These are phyloP conservation scores for Cryptosporidium sp. DNA, from an alignment of 169 alveolate genomes.

Conservation along the genomic window DNA sequence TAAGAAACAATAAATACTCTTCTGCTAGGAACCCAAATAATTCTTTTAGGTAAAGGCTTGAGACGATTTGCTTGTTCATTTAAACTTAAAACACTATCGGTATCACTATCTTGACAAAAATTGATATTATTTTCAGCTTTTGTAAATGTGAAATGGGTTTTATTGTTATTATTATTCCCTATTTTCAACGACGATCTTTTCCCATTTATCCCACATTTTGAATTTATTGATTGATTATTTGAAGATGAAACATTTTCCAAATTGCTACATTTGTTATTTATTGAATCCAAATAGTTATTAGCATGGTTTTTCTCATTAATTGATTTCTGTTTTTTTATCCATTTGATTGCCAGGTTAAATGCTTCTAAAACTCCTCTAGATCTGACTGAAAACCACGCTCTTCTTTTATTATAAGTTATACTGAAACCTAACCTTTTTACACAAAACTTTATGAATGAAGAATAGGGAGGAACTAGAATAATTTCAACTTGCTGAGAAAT, in stretches of 20 bases:
- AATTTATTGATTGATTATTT: slow-evolving; percentile 1
- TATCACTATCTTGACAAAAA: slow-evolving; percentile 55
- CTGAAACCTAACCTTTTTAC: slow-evolving; percentile 65
- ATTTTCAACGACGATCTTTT: slow-evolving; percentile 17
- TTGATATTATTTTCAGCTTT: slow-evolving; percentile 3
- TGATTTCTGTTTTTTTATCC: slow-evolving; percentile 57
- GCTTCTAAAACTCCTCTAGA: slow-evolving; percentile 72
- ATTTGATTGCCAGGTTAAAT: slow-evolving; percentile 64
- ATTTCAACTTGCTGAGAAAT: slow-evolving; percentile 69
- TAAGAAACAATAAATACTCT: slow-evolving; percentile 72
- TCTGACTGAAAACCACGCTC: slow-evolving; percentile 75
- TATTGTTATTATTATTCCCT: not conserved
- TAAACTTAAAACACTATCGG: slow-evolving; percentile 51
- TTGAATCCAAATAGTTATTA: not conserved
- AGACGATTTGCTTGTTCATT: slow-evolving; percentile 68
- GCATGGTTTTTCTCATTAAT: slow-evolving; percentile 10
- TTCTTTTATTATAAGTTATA: slow-evolving; percentile 63
- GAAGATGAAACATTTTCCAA: not conserved
- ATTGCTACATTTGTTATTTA: not conserved
- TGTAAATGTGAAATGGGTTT: not conserved
- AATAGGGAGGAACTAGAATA: slow-evolving; percentile 63
- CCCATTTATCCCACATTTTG: not conserved
- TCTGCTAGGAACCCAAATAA: slow-evolving; percentile 75
- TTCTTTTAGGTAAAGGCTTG: slow-evolving; percentile 67
- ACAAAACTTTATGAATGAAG: slow-evolving; percentile 57